phyloP scores from a whole-genome alignment of 179 eudicot species.

The Beta corolliflora region DNA sequence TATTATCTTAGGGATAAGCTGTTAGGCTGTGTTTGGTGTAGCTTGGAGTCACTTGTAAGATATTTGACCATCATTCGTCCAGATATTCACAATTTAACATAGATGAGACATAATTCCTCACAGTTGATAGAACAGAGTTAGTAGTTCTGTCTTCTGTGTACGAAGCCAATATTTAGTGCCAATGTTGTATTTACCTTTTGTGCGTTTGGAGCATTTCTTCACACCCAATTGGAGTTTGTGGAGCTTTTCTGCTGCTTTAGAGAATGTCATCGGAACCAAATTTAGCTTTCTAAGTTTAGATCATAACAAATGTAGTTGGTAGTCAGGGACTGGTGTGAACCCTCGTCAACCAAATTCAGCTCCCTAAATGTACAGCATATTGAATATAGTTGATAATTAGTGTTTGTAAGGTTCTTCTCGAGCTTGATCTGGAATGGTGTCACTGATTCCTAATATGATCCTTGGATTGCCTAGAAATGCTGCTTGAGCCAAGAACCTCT shows the following conservation, averaged over 20 bases:
- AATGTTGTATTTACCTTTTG: neutral
- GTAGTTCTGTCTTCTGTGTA: neutral
- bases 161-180: neutral
- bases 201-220: neutral
- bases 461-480: neutral
- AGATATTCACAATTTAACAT: neutral
- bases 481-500: neutral
- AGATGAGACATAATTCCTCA: neutral
- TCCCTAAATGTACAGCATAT: too few species aligned
- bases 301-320: neutral
- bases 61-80: neutral
- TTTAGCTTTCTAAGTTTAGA: neutral
- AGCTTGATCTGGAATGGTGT: neutral
- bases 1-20: neutral
- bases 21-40: neutral
- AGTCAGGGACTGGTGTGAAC: neutral
- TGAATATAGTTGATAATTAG: neutral
- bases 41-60: neutral
- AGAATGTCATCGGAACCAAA: neutral
- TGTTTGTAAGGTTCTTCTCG: neutral
- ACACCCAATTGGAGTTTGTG: neutral
- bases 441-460: neutral
- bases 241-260: neutral
- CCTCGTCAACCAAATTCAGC: neutral
- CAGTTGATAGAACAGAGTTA: neutral